Base-by-base conservation (phyloP, 1,284 basidiomycete species). In the Phlebopus sp. region DNA sequence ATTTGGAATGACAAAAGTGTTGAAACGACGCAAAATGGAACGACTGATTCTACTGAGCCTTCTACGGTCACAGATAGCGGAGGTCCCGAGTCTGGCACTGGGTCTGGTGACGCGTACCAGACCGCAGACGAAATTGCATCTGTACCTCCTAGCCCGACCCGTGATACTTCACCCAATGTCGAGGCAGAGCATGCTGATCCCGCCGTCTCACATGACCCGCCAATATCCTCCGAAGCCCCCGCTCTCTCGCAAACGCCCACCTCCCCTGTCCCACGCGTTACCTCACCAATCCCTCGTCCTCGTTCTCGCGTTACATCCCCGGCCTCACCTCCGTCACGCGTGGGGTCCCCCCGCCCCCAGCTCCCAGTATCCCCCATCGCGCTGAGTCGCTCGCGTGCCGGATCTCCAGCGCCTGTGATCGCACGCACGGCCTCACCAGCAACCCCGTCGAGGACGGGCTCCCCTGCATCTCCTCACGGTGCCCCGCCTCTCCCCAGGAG, bases 401-500 rank as follows among this genome's bases (percentile, higher is more conserved):
- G 55, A 15, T 67, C 59, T 0, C 57, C 60, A 3, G 46, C 37
- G n/a, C 49, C 52, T 18, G 47, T 36, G 21, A 46, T 47, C 11
- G 17, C 34, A n/a, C 59, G 59, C 13, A 18, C 52, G 14, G 46
- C 53, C n/a, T 58, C 61, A 14, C 57, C 60, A 0, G 49, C 45
- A 2, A 46, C 39, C 8, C 32, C 52, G 17, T 54, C 63, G 18
- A 45, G 63, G 25, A 30, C 60, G 0, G 50, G 47, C 8, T 65
- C 66, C 1, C 64, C 64, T 42, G 45, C 36, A 13, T 46, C 27
- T 3, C 14, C 34, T 18, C 3, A 49, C 31, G 4, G 52, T 48
- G 62, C 50, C 8, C 62, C 62, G 4, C 62, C 64, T 2, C 42
- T 64, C 18, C 66, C 62, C 15, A 56, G 55, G 31, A 52, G 66